Conservation (phyloP, 805 yeast species). For the Nakazawaea ambrosiae region DNA sequence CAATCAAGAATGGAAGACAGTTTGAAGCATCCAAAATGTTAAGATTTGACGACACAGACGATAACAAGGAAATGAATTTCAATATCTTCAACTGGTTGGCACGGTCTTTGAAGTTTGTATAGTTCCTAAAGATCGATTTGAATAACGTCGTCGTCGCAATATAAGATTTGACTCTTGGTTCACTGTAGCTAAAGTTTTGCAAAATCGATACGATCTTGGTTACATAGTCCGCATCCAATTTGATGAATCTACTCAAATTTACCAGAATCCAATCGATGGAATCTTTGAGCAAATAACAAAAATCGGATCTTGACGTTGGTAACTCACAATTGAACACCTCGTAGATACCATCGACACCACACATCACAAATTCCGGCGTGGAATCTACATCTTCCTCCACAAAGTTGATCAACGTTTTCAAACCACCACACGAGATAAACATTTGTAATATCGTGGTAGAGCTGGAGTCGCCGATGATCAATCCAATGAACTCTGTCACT, state of each 20-base stretch:
- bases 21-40: conserved; percentile 17
- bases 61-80: conserved; percentile 23
- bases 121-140: conserved; percentile 30
- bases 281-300: conserved; percentile 36
- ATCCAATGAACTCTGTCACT: conserved; percentile 7
- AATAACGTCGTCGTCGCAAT: conserved; percentile 19
- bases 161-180: conserved; percentile 28
- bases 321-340: conserved; percentile 27
- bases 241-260: conserved; percentile 22
- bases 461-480: neutral
- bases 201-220: conserved; percentile 30
- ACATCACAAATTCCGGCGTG: conserved; percentile 32
- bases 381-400: conserved; percentile 36
- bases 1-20: conserved; percentile 31
- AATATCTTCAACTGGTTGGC: conserved; percentile 28
- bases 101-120: conserved; percentile 18
- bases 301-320: conserved; percentile 32
- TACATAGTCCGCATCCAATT: conserved; percentile 9
- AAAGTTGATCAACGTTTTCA: conserved; percentile 30
- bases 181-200: conserved; percentile 33
- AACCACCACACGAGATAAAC: conserved; percentile 39
- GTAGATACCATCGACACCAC: conserved; percentile 32
- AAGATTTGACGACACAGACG: conserved; percentile 9
- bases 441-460: conserved; percentile 28
- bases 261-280: conserved; percentile 26